A percentile compares a stretch with the other conserved stretches of the same genome.
Evolutionary conservation across 495 filamentous ascomycete genomes (phyloP).

Genomic region (Penicillium simplicissimum): DNA sequence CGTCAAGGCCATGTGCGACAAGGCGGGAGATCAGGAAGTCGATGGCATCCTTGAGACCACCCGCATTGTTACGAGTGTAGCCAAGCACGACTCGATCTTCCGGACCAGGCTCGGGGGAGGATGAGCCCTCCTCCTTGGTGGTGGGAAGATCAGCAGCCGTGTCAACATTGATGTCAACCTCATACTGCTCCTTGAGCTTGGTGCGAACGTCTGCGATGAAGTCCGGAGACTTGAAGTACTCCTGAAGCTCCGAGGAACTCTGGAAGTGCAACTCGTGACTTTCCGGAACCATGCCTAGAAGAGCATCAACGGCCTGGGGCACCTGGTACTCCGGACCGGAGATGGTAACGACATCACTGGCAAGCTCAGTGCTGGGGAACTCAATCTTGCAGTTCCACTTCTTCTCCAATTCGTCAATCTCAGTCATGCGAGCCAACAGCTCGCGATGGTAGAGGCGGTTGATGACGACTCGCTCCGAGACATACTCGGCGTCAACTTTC

Average conservation of each 20-base stretch:
- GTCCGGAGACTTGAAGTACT: conserved; percentile 73
- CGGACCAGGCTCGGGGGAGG: conserved; percentile 35
- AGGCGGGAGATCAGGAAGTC: conserved; percentile 87
- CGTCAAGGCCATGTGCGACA: conserved; percentile 79
- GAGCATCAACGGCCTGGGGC: conserved; percentile 90
- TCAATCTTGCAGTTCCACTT: conserved; percentile 99
- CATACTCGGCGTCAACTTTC: conserved; percentile 95
- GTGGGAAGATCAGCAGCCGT: conserved; percentile 41
- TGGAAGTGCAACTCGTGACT: conserved; percentile 87
- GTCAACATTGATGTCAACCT: conserved; percentile 76
- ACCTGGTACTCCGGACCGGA: conserved; percentile 97
- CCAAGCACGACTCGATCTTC: conserved; percentile 62
- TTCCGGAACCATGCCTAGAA: conserved; percentile 96
- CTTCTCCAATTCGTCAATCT: conserved; percentile 94
- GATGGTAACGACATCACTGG: conserved; percentile 92
- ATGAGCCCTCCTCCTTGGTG: conserved; percentile 35
- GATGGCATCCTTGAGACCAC: conserved; percentile 91
- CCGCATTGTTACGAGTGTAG: conserved; percentile 96
- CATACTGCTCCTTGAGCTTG: conserved; percentile 87
- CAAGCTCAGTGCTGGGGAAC: conserved; percentile 95
- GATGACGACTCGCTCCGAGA: conserved; percentile 86
- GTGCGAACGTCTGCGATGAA: conserved; percentile 76
- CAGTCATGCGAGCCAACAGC: conserved; percentile 77
- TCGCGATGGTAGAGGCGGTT: conserved; percentile 95
- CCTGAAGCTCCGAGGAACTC: conserved; percentile 67